phyloP scores from a whole-genome alignment of 345 rosid species.

The Salix arbutifolia region DNA sequence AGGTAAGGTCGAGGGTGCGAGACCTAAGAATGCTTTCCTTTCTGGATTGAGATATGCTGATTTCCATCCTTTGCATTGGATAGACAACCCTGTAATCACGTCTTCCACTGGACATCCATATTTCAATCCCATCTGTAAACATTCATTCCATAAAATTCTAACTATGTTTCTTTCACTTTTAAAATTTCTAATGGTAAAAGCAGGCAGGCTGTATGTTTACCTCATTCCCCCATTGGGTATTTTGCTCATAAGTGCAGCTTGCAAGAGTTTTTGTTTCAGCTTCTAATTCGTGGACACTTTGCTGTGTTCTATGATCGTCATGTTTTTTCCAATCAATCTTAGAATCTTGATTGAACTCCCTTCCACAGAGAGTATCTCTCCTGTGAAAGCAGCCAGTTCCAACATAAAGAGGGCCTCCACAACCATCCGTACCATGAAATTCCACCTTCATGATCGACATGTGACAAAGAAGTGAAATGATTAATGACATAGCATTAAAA shows the following conservation, averaged over 20 bases:
- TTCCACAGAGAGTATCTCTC: conserved; percentile 63
- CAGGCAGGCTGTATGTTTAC: conserved; percentile 15
- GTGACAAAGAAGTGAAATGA: neutral
- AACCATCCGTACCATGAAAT: conserved; percentile 58
- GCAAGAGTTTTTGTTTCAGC: conserved; percentile 46
- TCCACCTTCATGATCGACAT: conserved; percentile 43
- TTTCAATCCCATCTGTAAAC: conserved; percentile 61
- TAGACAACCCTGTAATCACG: conserved; percentile 69
- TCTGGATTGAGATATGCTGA: conserved; percentile 57
- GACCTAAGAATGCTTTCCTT: conserved; percentile 58
- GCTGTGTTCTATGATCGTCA: conserved; percentile 9
- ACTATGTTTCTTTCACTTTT: neutral
- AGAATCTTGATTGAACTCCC: conserved; percentile 15
- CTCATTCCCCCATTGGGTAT: conserved; percentile 74
- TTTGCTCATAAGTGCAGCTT: conserved; percentile 49
- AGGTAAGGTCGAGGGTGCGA: conserved; percentile 48
- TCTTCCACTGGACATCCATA: conserved; percentile 81
- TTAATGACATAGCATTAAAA: too few relatives aligned
- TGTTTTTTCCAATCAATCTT: conserved; percentile 24
- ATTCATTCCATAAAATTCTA: neutral
- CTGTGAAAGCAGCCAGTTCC: conserved; percentile 87
- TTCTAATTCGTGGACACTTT: conserved; percentile 19
- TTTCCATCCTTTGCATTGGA: conserved; percentile 70
- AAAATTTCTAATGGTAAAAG: neutral
- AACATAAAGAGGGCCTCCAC: conserved; percentile 59